These are phyloP conservation scores for Schoenoplectus triqueter DNA, from an alignment of 202 grass and related monocot species.

Conservation along the genomic window DNA sequence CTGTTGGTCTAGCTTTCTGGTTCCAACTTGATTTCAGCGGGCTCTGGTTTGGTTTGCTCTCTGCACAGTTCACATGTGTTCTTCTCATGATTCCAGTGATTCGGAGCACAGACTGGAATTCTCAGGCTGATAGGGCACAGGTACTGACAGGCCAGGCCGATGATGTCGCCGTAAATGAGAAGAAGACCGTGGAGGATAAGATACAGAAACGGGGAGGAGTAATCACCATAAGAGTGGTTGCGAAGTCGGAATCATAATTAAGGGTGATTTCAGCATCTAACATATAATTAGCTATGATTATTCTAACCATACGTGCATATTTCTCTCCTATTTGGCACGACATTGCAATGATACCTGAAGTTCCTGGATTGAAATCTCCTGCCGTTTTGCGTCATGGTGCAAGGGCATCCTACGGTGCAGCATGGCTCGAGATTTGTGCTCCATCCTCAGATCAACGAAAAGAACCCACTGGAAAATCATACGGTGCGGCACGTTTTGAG, in stretches of 20 bases:
- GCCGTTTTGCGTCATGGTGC: too few species aligned
- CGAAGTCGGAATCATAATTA: not conserved
- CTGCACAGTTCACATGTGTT: conserved; percentile 81
- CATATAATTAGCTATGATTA: conserved; percentile 9
- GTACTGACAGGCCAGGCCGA: conserved; percentile 52
- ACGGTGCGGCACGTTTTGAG: too few species aligned
- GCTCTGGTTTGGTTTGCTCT: conserved; percentile 78
- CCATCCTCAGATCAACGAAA: too few species aligned
- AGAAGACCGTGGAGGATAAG: not conserved
- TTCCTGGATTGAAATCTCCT: not conserved
- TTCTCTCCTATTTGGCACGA: not conserved
- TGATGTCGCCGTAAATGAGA: not conserved
- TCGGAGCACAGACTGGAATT: conserved; percentile 60
- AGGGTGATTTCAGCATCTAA: not conserved
- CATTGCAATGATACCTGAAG: not conserved
- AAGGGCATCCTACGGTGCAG: too few species aligned
- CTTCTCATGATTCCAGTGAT: conserved; percentile 72
- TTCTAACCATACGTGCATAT: not conserved
- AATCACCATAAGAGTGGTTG: conserved; percentile 28
- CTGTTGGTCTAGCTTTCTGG: conserved; percentile 71
- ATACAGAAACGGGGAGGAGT: conserved; percentile 17
- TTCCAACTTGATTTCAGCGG: conserved; percentile 65
- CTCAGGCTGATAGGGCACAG: conserved; percentile 64
- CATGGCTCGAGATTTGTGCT: too few species aligned
- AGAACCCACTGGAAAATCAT: too few species aligned